Evolutionary conservation across 306 rosid genomes (phyloP).

Genomic region (Alnus glutinosa): DNA sequence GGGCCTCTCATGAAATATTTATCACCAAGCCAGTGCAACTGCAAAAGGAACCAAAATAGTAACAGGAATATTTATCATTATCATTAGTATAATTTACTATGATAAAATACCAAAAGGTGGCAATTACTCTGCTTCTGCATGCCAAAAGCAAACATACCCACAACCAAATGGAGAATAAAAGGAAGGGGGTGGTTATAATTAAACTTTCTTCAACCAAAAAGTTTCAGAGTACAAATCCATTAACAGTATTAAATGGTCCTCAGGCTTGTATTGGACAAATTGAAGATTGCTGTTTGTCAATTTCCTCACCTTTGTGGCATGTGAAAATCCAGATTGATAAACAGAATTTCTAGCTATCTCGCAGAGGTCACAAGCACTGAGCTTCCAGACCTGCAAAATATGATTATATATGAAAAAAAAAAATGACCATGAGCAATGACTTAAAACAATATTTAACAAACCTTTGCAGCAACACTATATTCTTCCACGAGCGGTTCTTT

Average conservation of each 20-base stretch:
- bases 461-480: conserved; percentile 55
- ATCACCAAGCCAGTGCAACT: conserved; percentile 80
- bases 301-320: conserved; percentile 62
- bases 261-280: background rate
- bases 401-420: background rate
- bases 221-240: background rate
- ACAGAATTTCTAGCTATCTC: conserved; percentile 90
- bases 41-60: conserved; percentile 22
- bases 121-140: background rate
- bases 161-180: background rate
- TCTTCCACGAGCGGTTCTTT: conserved; percentile 55
- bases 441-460: conserved; percentile 14
- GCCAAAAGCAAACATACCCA: background rate
- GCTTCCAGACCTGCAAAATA: conserved; percentile 77
- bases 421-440: background rate
- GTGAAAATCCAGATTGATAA: conserved; percentile 90
- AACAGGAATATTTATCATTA: background rate
- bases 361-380: conserved; percentile 80
- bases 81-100: background rate
- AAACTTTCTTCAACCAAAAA: background rate
- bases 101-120: background rate
- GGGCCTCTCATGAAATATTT: conserved; percentile 68
- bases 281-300: conserved; percentile 1
- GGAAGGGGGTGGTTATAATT: background rate
- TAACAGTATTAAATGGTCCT: background rate